phyloP scores from a whole-genome alignment of 352 stramenopile genomes.

The Phytophthora sp. region DNA sequence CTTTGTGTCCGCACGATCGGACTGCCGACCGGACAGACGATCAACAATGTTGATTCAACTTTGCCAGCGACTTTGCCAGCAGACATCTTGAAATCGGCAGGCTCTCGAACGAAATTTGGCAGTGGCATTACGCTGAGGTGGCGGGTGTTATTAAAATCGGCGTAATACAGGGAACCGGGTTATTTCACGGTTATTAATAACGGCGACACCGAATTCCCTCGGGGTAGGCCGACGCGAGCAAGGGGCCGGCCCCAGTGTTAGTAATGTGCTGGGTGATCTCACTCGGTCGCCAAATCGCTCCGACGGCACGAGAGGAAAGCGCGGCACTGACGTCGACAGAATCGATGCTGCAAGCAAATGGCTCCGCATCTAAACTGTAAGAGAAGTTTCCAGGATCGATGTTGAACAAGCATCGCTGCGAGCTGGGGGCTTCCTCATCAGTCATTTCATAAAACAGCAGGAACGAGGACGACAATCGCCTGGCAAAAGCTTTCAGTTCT shows the following conservation, averaged over 20 bases:
- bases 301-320: constrained; percentile 14
- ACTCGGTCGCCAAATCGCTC: constrained; percentile 18
- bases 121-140: not conserved
- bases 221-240: not conserved
- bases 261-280: constrained; percentile 11
- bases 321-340: not conserved
- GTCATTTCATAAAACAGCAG: too few species aligned
- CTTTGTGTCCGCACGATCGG: constrained; percentile 26
- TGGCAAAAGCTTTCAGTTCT: too few species aligned
- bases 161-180: too few species aligned
- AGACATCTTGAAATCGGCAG: too few species aligned
- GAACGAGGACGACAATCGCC: too few species aligned
- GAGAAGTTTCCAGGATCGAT: too few species aligned
- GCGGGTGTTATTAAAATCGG: not conserved
- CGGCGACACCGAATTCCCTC: constrained; percentile 20
- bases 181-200: too few species aligned
- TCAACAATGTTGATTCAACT: too few species aligned
- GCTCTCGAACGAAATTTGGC: constrained; percentile 32
- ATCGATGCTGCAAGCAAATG: too few species aligned
- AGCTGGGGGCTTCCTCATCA: too few species aligned
- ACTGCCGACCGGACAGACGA: constrained; percentile 7
- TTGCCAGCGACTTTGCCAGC: not conserved
- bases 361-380: too few species aligned
- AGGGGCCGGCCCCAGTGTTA: constrained; percentile 1
- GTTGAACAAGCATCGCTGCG: too few species aligned